These are phyloP conservation scores for Apiotrichum porosum DNA, from an alignment of 1,284 basidiomycete genomes.

Conservation along the genomic window DNA sequence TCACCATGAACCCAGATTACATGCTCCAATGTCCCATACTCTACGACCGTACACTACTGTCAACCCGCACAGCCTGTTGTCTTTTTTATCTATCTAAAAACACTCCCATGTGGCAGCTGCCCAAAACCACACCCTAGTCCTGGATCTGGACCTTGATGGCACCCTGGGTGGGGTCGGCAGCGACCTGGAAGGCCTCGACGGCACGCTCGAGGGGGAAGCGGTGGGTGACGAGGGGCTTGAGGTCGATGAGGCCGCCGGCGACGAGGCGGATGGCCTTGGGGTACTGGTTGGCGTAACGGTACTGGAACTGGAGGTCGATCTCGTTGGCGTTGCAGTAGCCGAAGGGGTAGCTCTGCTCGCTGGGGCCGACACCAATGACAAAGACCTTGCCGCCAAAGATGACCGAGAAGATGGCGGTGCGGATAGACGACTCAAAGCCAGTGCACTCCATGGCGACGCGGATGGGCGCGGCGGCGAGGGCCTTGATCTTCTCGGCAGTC, in stretches of 20 bases:
- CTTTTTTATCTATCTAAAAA: background rate
- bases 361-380: slow-evolving; percentile 55
- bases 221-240: slow-evolving; percentile 85
- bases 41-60: too few relatives aligned
- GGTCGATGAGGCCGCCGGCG: slow-evolving; percentile 69
- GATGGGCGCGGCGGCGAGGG: slow-evolving; percentile 35
- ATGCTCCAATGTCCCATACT: too few relatives aligned
- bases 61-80: too few relatives aligned
- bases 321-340: slow-evolving; percentile 54
- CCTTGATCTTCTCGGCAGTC: slow-evolving; percentile 40
- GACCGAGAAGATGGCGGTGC: slow-evolving; percentile 65
- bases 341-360: slow-evolving; percentile 51
- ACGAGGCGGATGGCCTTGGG: slow-evolving; percentile 77
- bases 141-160: slow-evolving; percentile 50
- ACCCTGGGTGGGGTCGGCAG: slow-evolving; percentile 43
- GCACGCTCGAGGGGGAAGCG: slow-evolving; percentile 71
- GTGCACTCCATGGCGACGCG: slow-evolving; percentile 54
- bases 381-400: slow-evolving; percentile 53
- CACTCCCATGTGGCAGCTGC: too few relatives aligned
- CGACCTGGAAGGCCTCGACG: slow-evolving; percentile 66
- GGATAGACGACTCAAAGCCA: slow-evolving; percentile 80
- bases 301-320: slow-evolving; percentile 54
- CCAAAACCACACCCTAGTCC: slow-evolving; percentile 25
- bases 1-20: too few relatives aligned
- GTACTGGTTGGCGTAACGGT: slow-evolving; percentile 56